A percentile compares a stretch with the other conserved stretches of the same genome.
Conservation (phyloP, 2,329 filamentous ascomycete species). For the Celoporthe dispersa region DNA sequence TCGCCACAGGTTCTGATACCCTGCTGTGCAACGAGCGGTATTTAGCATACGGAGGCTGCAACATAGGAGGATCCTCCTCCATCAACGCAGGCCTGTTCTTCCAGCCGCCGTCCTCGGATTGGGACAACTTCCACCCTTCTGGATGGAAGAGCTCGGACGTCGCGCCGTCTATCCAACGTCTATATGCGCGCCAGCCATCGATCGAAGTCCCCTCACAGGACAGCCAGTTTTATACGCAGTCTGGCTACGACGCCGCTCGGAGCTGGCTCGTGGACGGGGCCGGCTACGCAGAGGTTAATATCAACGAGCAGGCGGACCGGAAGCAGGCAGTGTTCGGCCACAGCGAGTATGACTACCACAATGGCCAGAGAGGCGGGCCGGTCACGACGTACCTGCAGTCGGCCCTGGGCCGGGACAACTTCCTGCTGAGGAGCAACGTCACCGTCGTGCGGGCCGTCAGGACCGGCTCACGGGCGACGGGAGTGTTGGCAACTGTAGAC, state of each 20-base stretch:
- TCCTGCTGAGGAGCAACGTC: constrained; percentile 69
- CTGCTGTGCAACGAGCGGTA: constrained; percentile 48
- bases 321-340: constrained; percentile 70
- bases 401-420: constrained; percentile 65
- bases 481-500: constrained; percentile 55
- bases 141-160: constrained; percentile 74
- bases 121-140: constrained; percentile 71
- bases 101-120: constrained; percentile 59
- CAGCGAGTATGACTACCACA: constrained; percentile 68
- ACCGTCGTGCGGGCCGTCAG: constrained; percentile 68
- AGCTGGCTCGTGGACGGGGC: constrained; percentile 57
- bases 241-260: constrained; percentile 57
- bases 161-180: constrained; percentile 58
- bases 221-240: constrained; percentile 66
- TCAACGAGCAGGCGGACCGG: constrained; percentile 58
- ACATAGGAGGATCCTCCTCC: constrained; percentile 55
- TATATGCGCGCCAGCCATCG: constrained; percentile 71
- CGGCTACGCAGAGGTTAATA: constrained; percentile 65
- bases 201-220: constrained; percentile 69
- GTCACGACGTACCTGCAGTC: constrained; percentile 72
- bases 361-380: constrained; percentile 71
- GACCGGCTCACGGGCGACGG: constrained; percentile 63
- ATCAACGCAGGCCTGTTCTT: constrained; percentile 60
- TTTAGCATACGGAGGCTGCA: constrained; percentile 53
- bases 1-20: constrained; percentile 41